Evolutionary conservation across 768 basidiomycete genomes (phyloP).

Genomic region (Panellus pusillus): DNA sequence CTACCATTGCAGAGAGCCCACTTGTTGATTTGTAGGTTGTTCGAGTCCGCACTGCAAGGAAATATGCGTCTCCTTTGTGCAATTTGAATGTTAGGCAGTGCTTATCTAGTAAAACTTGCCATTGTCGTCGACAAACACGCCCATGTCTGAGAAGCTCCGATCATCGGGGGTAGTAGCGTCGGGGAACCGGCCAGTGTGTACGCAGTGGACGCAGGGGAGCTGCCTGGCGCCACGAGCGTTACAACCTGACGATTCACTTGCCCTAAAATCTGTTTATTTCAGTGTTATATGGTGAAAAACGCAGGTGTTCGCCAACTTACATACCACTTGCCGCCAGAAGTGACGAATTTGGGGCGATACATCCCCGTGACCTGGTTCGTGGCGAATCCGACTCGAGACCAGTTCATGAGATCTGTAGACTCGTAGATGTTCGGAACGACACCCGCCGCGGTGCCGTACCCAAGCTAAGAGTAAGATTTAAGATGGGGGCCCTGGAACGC

Average conservation of each 20-base stretch:
- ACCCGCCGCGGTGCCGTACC: conserved; percentile 3
- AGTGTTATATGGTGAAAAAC: not conserved
- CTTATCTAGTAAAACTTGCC: not conserved
- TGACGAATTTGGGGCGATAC: conserved; percentile 18
- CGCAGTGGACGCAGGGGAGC: conserved; percentile 1
- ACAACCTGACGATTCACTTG: conserved; percentile 17
- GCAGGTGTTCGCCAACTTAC: conserved; percentile 6
- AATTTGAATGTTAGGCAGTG: not conserved
- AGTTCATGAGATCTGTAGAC: conserved; percentile 16
- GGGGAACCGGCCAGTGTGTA: conserved; percentile 18
- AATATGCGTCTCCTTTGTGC: conserved; percentile 5
- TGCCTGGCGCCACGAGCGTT: conserved; percentile 13
- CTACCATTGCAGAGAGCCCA: too few relatives aligned
- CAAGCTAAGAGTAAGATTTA: conserved; percentile 1
- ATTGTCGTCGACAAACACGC: conserved; percentile 18
- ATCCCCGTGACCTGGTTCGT: not conserved
- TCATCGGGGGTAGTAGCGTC: conserved; percentile 11
- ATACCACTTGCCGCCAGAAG: conserved; percentile 22
- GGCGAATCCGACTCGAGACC: conserved; percentile 8
- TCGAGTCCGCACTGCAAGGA: conserved; percentile 22
- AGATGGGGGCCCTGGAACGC: not conserved
- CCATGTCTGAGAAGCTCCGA: conserved; percentile 18
- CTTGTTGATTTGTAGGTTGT: conserved; percentile 20
- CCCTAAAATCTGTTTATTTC: conserved; percentile 6
- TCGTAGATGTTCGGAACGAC: conserved; percentile 9